Evolutionary conservation across 768 basidiomycete genomes (phyloP).

Genomic region (Tricholoma sp.): DNA sequence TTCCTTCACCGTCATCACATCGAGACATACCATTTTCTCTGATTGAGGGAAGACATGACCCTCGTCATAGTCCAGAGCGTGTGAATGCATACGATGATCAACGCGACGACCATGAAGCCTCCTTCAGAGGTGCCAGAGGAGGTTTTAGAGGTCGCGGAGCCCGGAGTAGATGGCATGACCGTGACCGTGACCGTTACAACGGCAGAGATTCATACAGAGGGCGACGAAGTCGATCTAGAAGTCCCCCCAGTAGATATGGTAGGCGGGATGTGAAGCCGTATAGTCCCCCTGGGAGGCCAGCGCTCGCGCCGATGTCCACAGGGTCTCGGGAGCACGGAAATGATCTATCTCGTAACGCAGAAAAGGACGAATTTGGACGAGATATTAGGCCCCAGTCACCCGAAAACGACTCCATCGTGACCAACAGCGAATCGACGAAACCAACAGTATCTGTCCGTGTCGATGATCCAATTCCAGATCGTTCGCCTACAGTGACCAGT

Average conservation of each 20-base stretch:
- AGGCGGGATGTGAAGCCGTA: slow-evolving; percentile 49
- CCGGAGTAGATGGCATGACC: slow-evolving; percentile 54
- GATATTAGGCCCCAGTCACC: slow-evolving; percentile 63
- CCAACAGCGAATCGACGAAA: slow-evolving; percentile 15
- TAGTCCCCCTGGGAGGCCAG: slow-evolving; percentile 54
- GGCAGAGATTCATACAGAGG: slow-evolving; percentile 41
- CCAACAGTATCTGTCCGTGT: slow-evolving; percentile 19
- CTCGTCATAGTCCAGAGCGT: slow-evolving; percentile 46
- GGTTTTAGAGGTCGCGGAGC: slow-evolving; percentile 55
- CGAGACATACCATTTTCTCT: slow-evolving; percentile 40
- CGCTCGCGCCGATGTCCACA: slow-evolving; percentile 19
- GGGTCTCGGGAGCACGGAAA: slow-evolving; percentile 19
- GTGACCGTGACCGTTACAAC: slow-evolving; percentile 49
- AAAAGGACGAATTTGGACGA: slow-evolving; percentile 84
- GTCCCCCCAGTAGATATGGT: slow-evolving; percentile 58
- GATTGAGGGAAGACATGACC: slow-evolving; percentile 40
- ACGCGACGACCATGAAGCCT: slow-evolving; percentile 43
- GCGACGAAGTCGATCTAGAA: slow-evolving; percentile 67
- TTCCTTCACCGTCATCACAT: slow-evolving; percentile 29
- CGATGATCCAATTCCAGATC: slow-evolving; percentile 34
- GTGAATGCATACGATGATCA: slow-evolving; percentile 44
- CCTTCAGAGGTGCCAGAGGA: slow-evolving; percentile 51
- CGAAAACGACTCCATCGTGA: slow-evolving; percentile 22
- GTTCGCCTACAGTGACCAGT: slow-evolving; percentile 37
- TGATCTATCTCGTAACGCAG: slow-evolving; percentile 27